Percentiles rank a stretch among this genome's conserved stretches.
Conservation (phyloP, 2,329 filamentous ascomycete genomes). For the Trichophyton equinum region DNA sequence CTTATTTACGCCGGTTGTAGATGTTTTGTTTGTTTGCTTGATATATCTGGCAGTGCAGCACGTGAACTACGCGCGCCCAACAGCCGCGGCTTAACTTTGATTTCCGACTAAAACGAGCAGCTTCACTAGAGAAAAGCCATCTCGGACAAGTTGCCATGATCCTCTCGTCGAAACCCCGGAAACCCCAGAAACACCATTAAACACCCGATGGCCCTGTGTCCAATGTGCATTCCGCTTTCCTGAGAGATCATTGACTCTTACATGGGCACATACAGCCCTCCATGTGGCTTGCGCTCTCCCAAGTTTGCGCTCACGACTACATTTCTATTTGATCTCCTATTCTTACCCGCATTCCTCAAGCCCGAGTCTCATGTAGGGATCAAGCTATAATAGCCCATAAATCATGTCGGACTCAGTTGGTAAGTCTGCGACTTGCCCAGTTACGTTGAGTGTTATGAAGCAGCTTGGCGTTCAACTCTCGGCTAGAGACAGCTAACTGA, state of each 20-base stretch:
- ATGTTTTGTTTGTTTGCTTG: not conserved
- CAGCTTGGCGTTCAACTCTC: not conserved
- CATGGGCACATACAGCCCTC: not conserved
- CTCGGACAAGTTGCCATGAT: not conserved
- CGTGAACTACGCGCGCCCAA: slow-evolving; percentile 2
- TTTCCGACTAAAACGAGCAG: not conserved
- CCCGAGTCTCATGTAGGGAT: slow-evolving; percentile 1
- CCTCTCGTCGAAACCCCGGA: not conserved
- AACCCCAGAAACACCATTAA: not conserved
- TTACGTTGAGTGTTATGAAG: slow-evolving; percentile 45
- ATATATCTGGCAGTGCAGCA: not conserved
- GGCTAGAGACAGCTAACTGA: not conserved
- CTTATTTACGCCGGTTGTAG: not conserved
- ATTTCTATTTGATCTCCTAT: too few relatives aligned
- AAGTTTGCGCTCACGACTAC: not conserved
- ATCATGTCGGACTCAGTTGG: slow-evolving; percentile 38
- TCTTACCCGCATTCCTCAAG: not conserved
- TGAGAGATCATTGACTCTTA: not conserved
- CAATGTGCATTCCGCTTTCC: not conserved
- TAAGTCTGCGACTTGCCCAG: slow-evolving; percentile 55
- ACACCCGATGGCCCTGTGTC: not conserved
- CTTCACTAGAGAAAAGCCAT: not conserved
- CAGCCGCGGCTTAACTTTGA: slow-evolving; percentile 1
- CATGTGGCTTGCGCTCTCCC: not conserved
- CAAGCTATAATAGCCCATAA: slow-evolving; percentile 5